Base-by-base conservation (phyloP, 1,284 basidiomycete genomes). In the Pulchroboletus neoregius region DNA sequence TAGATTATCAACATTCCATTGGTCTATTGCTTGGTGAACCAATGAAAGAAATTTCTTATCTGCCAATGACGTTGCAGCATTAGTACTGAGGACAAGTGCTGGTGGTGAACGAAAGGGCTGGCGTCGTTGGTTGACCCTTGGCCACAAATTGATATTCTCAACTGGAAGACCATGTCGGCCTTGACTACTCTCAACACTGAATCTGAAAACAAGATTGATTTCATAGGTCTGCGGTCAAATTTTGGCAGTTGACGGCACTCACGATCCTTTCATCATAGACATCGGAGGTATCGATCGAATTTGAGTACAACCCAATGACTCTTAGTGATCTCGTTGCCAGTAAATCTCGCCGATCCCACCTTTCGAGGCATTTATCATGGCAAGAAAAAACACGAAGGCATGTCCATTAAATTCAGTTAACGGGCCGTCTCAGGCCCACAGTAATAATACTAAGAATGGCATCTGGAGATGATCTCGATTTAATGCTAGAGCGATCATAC, bases 391-490 rank as follows among this genome's bases (percentile, higher is more conserved):
- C 82, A 84, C 48, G 65, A 76, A 53, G 78, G 82, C 75, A 45
- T 41, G 52, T 51, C 22, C 23, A 43, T 12, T 18, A 73, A 27
- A 23, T 38, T 6, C 6, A 27, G 12, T 27, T 76, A 22, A 28
- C 1, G 28, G 12, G 23, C 15, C 8, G 11, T 16, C 13, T 33
- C 15, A 15, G 18, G 18, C 30, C n/a, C 18, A 15, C 31, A 37
- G 12, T 12, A 13, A 24, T 27, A 5, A 37, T 28, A n/a, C 30
- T 37, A 35, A 42, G 16, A 26, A 12, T 35, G 13, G 13, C 2
- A 39, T 53, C 13, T 31, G n/a, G 58, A 79, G 84, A 88, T 56
- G 92, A 94, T 58, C 68, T 93, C 11, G 67, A 73, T 4, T 68
- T 69, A 5, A 74, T 94, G 45, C 61, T 92, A 4, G 62, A 71